Evolutionary conservation across 306 rosid species (phyloP), one percentile per base, ranked within the genome.

Genomic region (Canavalia gladiata): DNA sequence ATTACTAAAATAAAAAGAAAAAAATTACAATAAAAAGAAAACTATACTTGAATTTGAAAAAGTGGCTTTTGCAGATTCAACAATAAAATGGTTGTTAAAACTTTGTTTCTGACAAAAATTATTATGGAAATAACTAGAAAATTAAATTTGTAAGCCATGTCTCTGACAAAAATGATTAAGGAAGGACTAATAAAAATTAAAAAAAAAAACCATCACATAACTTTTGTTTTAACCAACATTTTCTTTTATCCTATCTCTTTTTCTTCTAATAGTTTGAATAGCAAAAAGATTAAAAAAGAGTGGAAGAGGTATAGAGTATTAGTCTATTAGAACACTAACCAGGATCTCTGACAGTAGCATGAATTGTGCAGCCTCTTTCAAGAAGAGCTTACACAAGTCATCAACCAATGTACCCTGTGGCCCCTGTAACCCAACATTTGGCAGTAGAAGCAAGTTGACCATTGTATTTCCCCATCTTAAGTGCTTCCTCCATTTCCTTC

Each of bases 311-410:
- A 12, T 18, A 68, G 29, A 66, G 54, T 35, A 56, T 1, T 9
- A 52, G 34, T 1, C 3, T 12, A 30, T 10, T 55, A 46, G 49
- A 6, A 47, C 13, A 41, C 87, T 75, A 31, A 92, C 97, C 92
- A 76, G 95, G 97, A 83, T 90, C 86, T 69, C 95, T 90, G 7
- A 88, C 83, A 8, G 98, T 92, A 80, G 95, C 98, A 84, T 90
- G 98, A 83, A 92, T 92, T 0, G 4, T 83, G 88, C 37, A 84
- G n/a, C 98, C 97, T 78, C 73, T 83, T 69, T 88, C 69, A 78
- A 94, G 97, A 51, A 94, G 97, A 85, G 89, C 57, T 79, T 89
- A 87, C 13, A 94, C 94, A 60, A 94, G 74, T 90, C 91, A 94
- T 41, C 95, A 92, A 10, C 92, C 97, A 33, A 88, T 88, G 67